These are phyloP conservation scores for Stromatinia cepivora DNA, from an alignment of 2,329 filamentous ascomycete genomes.

Conservation along the genomic window DNA sequence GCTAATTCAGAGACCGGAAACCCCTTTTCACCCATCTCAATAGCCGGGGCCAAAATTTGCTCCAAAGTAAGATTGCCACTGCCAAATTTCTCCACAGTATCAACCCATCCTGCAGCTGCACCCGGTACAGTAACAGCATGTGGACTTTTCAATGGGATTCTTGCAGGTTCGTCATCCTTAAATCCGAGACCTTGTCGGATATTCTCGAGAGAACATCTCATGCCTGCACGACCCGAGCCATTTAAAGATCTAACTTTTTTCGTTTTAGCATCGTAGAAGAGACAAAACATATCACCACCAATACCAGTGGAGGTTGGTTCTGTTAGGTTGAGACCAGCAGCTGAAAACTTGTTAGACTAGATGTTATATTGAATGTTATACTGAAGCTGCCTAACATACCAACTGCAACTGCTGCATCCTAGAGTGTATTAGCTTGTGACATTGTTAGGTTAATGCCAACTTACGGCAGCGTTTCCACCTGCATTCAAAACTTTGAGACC, in stretches of 20 bases:
- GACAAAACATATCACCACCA: slow-evolving; percentile 75
- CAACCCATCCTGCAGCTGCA: slow-evolving; percentile 89
- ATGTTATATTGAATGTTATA: not conserved
- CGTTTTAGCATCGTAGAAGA: slow-evolving; percentile 48
- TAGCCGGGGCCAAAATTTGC: slow-evolving; percentile 79
- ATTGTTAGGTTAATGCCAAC: slow-evolving; percentile 39
- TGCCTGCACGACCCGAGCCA: slow-evolving; percentile 82
- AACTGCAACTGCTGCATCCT: slow-evolving; percentile 96
- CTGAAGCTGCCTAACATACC: slow-evolving; percentile 51
- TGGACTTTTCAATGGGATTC: slow-evolving; percentile 73
- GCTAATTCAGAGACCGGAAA: slow-evolving; percentile 82
- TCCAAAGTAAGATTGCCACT: slow-evolving; percentile 78
- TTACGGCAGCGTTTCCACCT: slow-evolving; percentile 89
- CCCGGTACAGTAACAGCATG: slow-evolving; percentile 87
- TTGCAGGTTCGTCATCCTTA: slow-evolving; percentile 52
- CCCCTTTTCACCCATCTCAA: slow-evolving; percentile 81
- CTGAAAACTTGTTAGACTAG: slow-evolving; percentile 46
- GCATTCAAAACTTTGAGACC: slow-evolving; percentile 81
- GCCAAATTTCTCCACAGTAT: slow-evolving; percentile 83
- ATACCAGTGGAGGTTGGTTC: slow-evolving; percentile 94
- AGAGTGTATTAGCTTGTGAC: slow-evolving; percentile 20
- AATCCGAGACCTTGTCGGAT: slow-evolving; percentile 70
- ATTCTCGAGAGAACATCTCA: slow-evolving; percentile 65
- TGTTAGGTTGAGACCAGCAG: slow-evolving; percentile 88
- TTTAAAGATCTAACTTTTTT: slow-evolving; percentile 85